Evolutionary conservation across 1,284 basidiomycete genomes (phyloP), one percentile per base, ranked within the genome.

Genomic region (Heterobasidion parviporum): DNA sequence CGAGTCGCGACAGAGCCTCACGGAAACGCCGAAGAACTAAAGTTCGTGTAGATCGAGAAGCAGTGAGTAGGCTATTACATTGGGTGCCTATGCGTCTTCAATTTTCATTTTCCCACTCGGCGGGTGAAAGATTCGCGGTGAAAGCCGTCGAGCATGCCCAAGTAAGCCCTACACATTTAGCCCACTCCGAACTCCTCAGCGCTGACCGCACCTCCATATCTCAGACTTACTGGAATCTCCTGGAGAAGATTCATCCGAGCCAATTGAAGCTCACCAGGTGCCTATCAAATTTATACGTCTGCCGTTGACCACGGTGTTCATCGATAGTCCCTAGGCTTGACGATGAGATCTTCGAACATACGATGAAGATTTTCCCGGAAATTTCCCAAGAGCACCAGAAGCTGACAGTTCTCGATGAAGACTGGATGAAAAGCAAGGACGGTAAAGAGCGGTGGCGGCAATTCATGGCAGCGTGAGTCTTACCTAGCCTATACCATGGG

Each of bases 141-240:
- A 94, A 90, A 73, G 94, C 94, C 38, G 94, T 98, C 58, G 94
- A 97, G 69, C 93, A 97, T 64, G 91, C 94, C 55, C 92, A 95
- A 78, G 93, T 91, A 57, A 61, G 76, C 69, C 38, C 12, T 6
- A 41, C 38, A 7, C 10, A 10, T 10, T 5, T 41, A n/a, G 38
- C 38, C 38, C 38, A 12, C 10, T 41, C 38, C 38, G 38, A 12
- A 10, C 43, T 16, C 47, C 41, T 34, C 33, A 32, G 14, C 50
- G 15, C 49, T 47, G 45, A 51, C 59, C 6, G 51, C 26, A 32
- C 43, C 9, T 18, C 32, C 50, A 57, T n/a, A 16, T 35, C 61
- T n/a, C 68, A 96, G 90, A 94, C 94, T 6, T 98, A 98, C 76
- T 97, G 95, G 90, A 95, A 94, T 69, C 79, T 99, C 51, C 76